Evolutionary conservation across 2,329 filamentous ascomycete genomes (phyloP).

Genomic region (Arachnomyces sp.): DNA sequence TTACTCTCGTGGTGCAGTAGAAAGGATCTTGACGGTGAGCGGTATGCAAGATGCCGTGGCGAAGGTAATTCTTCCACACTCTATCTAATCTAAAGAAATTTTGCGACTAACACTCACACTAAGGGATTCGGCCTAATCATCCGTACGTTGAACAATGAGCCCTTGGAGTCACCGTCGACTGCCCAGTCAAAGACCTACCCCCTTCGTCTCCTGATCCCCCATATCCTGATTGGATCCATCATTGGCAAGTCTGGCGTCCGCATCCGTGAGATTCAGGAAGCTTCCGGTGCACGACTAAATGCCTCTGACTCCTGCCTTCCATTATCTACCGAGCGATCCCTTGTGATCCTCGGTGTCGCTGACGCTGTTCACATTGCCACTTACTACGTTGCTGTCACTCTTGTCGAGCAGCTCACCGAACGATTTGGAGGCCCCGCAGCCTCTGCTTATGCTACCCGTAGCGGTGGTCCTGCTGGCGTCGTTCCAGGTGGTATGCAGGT

Average conservation of each 20-base stretch:
- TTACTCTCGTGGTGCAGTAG: constrained; percentile 92
- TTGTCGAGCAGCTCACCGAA: constrained; percentile 94
- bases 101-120: background rate
- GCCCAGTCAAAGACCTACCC: constrained; percentile 96
- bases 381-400: constrained; percentile 97
- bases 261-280: constrained; percentile 97
- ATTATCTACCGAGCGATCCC: constrained; percentile 90
- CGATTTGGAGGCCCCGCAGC: constrained; percentile 91
- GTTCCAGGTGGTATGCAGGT: constrained; percentile 98
- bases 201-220: constrained; percentile 86
- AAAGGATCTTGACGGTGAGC: constrained; percentile 95
- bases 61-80: constrained; percentile 53
- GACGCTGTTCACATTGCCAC: constrained; percentile 98
- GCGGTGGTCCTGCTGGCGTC: constrained; percentile 83
- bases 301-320: constrained; percentile 92
- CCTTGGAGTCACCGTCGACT: constrained; percentile 76
- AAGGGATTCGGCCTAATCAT: constrained; percentile 97
- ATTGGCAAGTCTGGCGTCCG: constrained; percentile 94
- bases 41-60: constrained; percentile 93
- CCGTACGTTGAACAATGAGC: constrained; percentile 94
- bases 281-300: constrained; percentile 90
- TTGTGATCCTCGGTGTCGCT: constrained; percentile 94
- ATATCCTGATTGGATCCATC: constrained; percentile 96
- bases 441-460: constrained; percentile 94
- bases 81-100: background rate